A percentile compares a stretch with the other conserved stretches of the same genome.
Evolutionary conservation across 2,329 filamentous ascomycete species (phyloP).

Genomic region (Ophiostoma ips): DNA sequence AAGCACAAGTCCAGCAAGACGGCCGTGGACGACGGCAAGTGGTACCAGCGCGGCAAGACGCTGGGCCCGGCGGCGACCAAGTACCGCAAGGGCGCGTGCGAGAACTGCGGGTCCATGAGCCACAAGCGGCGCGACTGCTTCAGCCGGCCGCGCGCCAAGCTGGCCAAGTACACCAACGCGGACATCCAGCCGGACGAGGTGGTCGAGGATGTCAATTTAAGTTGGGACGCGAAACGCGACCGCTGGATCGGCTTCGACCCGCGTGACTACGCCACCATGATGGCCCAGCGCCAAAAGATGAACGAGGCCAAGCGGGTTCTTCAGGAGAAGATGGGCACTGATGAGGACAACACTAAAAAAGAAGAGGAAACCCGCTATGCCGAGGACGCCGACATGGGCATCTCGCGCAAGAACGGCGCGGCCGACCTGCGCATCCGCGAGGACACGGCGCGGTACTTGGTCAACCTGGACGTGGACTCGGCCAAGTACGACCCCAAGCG

Average conservation of each 20-base stretch:
- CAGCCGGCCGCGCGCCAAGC: conserved; percentile 72
- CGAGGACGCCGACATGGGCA: conserved; percentile 92
- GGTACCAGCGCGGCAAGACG: conserved; percentile 86
- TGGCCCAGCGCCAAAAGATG: conserved; percentile 78
- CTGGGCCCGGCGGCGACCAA: conserved; percentile 81
- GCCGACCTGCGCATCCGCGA: conserved; percentile 84
- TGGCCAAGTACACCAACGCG: conserved; percentile 81
- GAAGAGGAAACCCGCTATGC: conserved; percentile 42
- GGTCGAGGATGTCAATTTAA: conserved; percentile 70
- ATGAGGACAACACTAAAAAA: neutral
- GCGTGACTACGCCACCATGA: conserved; percentile 70
- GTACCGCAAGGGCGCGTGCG: conserved; percentile 93
- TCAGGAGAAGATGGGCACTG: conserved; percentile 38
- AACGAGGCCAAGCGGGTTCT: conserved; percentile 54
- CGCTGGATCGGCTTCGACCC: conserved; percentile 97
- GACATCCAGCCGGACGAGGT: conserved; percentile 90
- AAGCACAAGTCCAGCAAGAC: conserved; percentile 37
- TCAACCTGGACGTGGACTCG: conserved; percentile 90
- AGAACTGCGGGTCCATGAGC: conserved; percentile 95
- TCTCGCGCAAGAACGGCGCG: conserved; percentile 81
- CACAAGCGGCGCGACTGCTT: conserved; percentile 93
- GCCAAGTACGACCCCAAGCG: conserved; percentile 98
- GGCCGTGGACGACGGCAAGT: conserved; percentile 62
- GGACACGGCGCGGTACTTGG: conserved; percentile 91
- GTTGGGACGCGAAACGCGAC: conserved; percentile 96